Evolutionary conservation across 2,329 filamentous ascomycete species (phyloP).

Genomic region (Triangularia setosa): DNA sequence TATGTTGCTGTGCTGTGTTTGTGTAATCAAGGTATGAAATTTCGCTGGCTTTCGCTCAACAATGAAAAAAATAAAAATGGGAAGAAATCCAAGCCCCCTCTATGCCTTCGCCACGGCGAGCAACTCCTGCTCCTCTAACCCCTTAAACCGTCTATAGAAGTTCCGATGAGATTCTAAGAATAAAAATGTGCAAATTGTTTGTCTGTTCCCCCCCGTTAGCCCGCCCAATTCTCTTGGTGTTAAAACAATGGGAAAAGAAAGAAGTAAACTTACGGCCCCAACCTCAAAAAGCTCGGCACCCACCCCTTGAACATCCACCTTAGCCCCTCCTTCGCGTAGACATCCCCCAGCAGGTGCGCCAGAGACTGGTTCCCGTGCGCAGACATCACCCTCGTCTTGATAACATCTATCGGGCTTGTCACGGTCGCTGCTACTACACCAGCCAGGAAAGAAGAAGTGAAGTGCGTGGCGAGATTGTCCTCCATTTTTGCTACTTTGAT

Average conservation of each 20-base stretch:
- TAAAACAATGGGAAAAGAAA: background rate
- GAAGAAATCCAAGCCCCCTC: background rate
- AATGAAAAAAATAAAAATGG: background rate
- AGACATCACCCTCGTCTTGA: conserved; percentile 87
- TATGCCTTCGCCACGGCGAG: conserved; percentile 16
- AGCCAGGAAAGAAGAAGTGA: conserved; percentile 71
- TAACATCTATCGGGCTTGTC: conserved; percentile 80
- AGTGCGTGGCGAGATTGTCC: conserved; percentile 72
- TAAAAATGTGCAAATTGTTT: conserved; percentile 83
- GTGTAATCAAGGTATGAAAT: background rate
- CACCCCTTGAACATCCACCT: conserved; percentile 87
- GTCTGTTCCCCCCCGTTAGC: conserved; percentile 38
- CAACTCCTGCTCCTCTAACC: conserved; percentile 31
- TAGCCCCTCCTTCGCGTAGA: conserved; percentile 67
- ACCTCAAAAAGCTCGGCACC: conserved; percentile 69
- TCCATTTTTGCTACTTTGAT: conserved; percentile 62
- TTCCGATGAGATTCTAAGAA: conserved; percentile 86
- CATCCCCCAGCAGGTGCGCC: conserved; percentile 57
- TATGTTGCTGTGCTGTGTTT: background rate
- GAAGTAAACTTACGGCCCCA: conserved; percentile 53
- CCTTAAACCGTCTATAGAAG: conserved; percentile 58
- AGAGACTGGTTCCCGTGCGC: conserved; percentile 49
- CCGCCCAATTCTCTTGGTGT: conserved; percentile 4
- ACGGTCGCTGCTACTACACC: conserved; percentile 82
- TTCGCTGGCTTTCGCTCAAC: background rate